phyloP scores from a whole-genome alignment of 2,329 filamentous ascomycete genomes.

The Fusarium xyrophilum region DNA sequence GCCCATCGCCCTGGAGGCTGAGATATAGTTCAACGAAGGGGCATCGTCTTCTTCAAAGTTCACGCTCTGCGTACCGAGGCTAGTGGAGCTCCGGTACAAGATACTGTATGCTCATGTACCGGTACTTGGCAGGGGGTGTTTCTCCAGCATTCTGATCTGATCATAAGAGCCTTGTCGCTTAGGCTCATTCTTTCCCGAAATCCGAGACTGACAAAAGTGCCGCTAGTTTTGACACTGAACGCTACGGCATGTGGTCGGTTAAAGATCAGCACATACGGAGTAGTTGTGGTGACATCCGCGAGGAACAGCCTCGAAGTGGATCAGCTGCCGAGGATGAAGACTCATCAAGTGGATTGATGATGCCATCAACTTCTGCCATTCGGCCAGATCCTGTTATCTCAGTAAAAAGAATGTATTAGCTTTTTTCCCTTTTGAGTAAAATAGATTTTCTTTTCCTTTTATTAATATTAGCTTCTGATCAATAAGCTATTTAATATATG shows the following conservation, averaged over 20 bases:
- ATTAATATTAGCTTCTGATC: too few relatives aligned
- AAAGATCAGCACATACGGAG: conserved; percentile 4
- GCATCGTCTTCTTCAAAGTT: conserved; percentile 5
- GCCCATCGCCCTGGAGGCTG: conserved; percentile 5
- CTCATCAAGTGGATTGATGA: too few relatives aligned
- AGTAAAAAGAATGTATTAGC: too few relatives aligned
- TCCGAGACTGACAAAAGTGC: not conserved
- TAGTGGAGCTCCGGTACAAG: conserved; percentile 21
- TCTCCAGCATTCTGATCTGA: conserved; percentile 14
- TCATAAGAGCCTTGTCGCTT: conserved; percentile 5
- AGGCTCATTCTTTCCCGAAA: not conserved
- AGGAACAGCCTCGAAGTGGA: conserved; percentile 8
- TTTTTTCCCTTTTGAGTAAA: too few relatives aligned
- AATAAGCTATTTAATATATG: too few relatives aligned
- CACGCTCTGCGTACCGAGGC: conserved; percentile 26
- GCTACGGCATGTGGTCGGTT: conserved; percentile 8
- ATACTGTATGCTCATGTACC: conserved; percentile 3
- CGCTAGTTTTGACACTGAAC: conserved; percentile 4
- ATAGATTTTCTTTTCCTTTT: too few relatives aligned
- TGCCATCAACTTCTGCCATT: too few relatives aligned
- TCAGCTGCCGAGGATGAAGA: conserved; percentile 22
- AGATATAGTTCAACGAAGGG: conserved; percentile 10
- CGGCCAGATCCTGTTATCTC: too few relatives aligned
- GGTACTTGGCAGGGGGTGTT: not conserved
- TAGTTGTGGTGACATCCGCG: not conserved